Conservation (phyloP, 1,284 basidiomycete species). For the Ceratorhiza oryzae-sativae region DNA sequence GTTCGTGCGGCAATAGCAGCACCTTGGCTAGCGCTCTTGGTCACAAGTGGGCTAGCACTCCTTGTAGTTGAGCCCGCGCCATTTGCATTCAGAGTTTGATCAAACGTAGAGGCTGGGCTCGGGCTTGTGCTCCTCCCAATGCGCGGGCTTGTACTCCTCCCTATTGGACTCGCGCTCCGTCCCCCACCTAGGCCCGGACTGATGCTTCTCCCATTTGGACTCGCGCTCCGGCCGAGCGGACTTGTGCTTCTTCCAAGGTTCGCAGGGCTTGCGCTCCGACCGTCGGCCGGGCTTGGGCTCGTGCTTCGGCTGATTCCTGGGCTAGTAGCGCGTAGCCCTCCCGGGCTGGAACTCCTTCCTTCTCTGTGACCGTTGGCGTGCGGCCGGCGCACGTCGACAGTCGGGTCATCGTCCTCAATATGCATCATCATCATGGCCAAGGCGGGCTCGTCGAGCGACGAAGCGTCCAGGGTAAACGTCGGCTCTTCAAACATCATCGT, state of each 20-base stretch:
- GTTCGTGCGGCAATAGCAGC: neutral
- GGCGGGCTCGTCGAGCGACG: constrained; percentile 3
- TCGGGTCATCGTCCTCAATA: neutral
- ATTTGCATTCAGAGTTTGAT: neutral
- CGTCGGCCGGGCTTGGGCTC: neutral
- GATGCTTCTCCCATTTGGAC: constrained; percentile 6
- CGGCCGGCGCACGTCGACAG: neutral
- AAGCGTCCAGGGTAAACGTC: constrained; percentile 18
- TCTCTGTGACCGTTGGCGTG: neutral
- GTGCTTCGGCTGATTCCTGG: neutral
- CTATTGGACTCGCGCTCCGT: constrained; percentile 5
- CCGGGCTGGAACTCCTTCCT: constrained; percentile 6
- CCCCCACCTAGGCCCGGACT: constrained; percentile 2
- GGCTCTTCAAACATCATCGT: constrained; percentile 35
- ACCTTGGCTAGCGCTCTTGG: constrained; percentile 37
- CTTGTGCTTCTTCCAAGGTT: neutral
- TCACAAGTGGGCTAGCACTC: constrained; percentile 20
- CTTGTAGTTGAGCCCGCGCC: neutral
- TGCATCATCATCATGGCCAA: neutral
- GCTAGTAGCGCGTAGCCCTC: neutral
- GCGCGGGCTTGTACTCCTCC: neutral
- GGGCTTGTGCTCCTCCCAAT: neutral
- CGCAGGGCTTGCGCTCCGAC: neutral
- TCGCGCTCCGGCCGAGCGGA: neutral
- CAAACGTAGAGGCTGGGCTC: neutral